Conservation (phyloP, 176 grass and related monocot genomes). For the Aegilops umbellulata region DNA sequence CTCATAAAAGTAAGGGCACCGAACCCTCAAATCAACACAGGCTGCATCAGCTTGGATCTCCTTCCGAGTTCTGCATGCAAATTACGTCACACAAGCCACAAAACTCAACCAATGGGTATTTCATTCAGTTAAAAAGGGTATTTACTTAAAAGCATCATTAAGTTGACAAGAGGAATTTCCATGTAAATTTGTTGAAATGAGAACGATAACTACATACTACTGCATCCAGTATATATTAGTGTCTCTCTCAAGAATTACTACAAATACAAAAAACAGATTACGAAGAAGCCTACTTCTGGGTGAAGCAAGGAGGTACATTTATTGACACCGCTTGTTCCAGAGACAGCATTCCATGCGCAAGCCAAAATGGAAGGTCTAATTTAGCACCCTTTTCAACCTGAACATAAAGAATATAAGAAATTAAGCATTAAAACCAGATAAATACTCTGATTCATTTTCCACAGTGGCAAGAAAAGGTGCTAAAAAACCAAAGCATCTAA, state of each 20-base stretch:
- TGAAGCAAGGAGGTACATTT: slow-evolving; percentile 64
- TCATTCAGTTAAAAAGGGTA: background rate
- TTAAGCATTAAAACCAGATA: background rate
- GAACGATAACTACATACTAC: background rate
- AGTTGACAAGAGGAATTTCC: too few species aligned
- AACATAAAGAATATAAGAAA: background rate
- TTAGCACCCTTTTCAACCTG: slow-evolving; percentile 93
- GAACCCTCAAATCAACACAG: slow-evolving; percentile 78
- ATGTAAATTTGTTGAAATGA: background rate
- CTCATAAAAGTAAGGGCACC: slow-evolving; percentile 89
- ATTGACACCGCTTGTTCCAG: slow-evolving; percentile 71
- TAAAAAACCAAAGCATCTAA: background rate
- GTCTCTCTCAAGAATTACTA: background rate
- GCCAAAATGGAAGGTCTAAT: slow-evolving; percentile 86
- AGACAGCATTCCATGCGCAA: slow-evolving; percentile 69
- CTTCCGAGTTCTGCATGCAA: slow-evolving; percentile 63
- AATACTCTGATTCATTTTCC: background rate
- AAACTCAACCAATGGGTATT: background rate
- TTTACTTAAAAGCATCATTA: background rate
- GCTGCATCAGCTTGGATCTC: slow-evolving; percentile 96
- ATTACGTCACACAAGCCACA: background rate
- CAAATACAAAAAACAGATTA: background rate
- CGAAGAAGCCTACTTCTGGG: slow-evolving; percentile 62
- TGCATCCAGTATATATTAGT: background rate
- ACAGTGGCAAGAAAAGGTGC: background rate